Evolutionary conservation across 2,329 filamentous ascomycete genomes (phyloP).

Genomic region (Hymenoscyphus repandus): DNA sequence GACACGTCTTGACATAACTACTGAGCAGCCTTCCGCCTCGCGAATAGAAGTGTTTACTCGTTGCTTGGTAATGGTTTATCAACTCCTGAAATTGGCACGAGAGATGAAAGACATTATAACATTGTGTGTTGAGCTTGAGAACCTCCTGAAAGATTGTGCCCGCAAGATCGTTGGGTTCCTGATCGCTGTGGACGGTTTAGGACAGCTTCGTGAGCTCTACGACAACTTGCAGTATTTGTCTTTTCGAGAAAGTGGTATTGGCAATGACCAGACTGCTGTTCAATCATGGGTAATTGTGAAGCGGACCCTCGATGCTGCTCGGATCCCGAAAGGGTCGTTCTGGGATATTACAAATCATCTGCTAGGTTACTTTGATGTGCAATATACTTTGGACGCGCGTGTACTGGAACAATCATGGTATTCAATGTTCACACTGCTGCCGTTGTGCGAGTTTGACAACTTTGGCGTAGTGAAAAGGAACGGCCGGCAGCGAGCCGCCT

Average conservation of each 20-base stretch:
- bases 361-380: slow-evolving; percentile 35
- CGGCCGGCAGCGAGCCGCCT: slow-evolving; percentile 32
- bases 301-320: slow-evolving; percentile 44
- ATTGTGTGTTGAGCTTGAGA: slow-evolving; percentile 40
- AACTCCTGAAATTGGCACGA: slow-evolving; percentile 39
- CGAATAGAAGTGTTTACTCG: slow-evolving; percentile 17
- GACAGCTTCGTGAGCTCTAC: slow-evolving; percentile 42
- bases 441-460: slow-evolving; percentile 55
- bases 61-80: slow-evolving; percentile 34
- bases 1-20: slow-evolving; percentile 11
- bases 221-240: slow-evolving; percentile 40
- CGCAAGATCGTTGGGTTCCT: slow-evolving; percentile 37
- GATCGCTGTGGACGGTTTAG: slow-evolving; percentile 36
- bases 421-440: slow-evolving; percentile 54
- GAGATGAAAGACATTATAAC: slow-evolving; percentile 8
- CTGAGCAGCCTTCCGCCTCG: neutral
- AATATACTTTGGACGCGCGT: slow-evolving; percentile 37
- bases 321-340: slow-evolving; percentile 49
- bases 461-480: slow-evolving; percentile 43
- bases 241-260: slow-evolving; percentile 48
- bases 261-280: slow-evolving; percentile 38
- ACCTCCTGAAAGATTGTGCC: slow-evolving; percentile 40
- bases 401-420: slow-evolving; percentile 54
- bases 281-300: slow-evolving; percentile 57
- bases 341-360: slow-evolving; percentile 52